These are phyloP conservation scores for Teunomyces aglyptinius DNA, from an alignment of 805 yeast genomes.

Conservation along the genomic window DNA sequence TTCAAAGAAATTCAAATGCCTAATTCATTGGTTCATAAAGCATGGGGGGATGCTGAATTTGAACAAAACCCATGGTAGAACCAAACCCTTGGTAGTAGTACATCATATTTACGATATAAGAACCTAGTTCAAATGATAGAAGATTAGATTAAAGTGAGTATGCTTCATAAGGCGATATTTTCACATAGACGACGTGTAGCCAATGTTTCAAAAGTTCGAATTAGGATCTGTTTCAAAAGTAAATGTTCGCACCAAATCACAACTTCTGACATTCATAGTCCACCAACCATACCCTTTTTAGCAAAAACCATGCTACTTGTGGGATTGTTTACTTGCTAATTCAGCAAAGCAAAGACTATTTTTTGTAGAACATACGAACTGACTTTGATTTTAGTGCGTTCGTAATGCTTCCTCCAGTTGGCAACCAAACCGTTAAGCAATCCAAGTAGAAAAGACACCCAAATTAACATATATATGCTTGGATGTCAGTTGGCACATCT, in stretches of 20 bases:
- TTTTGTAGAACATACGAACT: no score
- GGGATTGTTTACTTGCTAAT: no score
- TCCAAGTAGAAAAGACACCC: no score
- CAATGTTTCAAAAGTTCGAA: background rate
- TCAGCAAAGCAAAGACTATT: no score
- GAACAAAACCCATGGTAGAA: slow-evolving; percentile 66
- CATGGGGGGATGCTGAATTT: slow-evolving; percentile 46
- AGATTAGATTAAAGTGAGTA: background rate
- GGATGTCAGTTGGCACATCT: no score
- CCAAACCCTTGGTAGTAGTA: no score
- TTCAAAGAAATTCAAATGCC: slow-evolving; percentile 52
- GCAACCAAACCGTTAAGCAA: no score
- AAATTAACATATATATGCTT: no score
- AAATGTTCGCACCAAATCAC: background rate
- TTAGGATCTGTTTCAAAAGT: background rate
- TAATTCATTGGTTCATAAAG: slow-evolving; percentile 47
- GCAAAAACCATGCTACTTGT: background rate
- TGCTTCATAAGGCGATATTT: background rate
- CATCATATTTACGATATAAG: no score
- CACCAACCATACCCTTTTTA: background rate
- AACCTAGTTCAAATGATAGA: background rate
- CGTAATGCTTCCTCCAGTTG: no score
- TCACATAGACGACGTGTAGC: background rate
- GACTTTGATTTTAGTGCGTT: no score
- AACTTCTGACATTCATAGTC: background rate